phyloP scores from a whole-genome alignment of 768 basidiomycete species.

The Stropharia rugosoannulata region DNA sequence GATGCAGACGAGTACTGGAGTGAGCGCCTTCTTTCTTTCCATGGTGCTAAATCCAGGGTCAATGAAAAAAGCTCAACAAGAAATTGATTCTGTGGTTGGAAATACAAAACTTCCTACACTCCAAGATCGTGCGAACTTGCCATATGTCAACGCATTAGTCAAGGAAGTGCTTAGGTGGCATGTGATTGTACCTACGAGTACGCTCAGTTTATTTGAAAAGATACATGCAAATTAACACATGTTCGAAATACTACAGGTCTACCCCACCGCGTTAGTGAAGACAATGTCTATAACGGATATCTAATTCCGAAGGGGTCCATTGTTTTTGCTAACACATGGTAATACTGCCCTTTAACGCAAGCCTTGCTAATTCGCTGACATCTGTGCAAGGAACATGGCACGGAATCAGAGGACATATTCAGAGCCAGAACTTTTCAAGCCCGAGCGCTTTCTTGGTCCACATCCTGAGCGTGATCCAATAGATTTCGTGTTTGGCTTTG shows the following conservation, averaged over 20 bases:
- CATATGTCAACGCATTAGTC: conserved; percentile 37
- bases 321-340: conserved; percentile 7
- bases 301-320: conserved; percentile 20
- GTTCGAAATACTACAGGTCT: conserved; percentile 11
- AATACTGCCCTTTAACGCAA: not conserved
- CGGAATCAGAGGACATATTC: conserved; percentile 17
- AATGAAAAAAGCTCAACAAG: conserved; percentile 55
- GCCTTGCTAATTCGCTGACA: not conserved
- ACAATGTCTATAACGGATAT: conserved; percentile 21
- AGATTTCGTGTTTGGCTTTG: conserved; percentile 18
- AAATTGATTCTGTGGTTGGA: conserved; percentile 60
- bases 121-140: conserved; percentile 50
- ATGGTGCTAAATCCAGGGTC: conserved; percentile 60
- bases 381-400: conserved; percentile 15
- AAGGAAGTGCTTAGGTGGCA: conserved; percentile 20
- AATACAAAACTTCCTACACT: conserved; percentile 56
- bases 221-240: not conserved
- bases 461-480: conserved; percentile 9
- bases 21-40: conserved; percentile 60
- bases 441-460: conserved; percentile 19
- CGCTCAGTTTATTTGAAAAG: not conserved
- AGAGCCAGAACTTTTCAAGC: conserved; percentile 17
- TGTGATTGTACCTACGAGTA: conserved; percentile 19
- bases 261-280: conserved; percentile 16
- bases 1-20: conserved; percentile 48